Evolutionary conservation across 352 stramenopile species (phyloP), one percentile per base, ranked within the genome.

Genomic region (Pythium rishiriense): DNA sequence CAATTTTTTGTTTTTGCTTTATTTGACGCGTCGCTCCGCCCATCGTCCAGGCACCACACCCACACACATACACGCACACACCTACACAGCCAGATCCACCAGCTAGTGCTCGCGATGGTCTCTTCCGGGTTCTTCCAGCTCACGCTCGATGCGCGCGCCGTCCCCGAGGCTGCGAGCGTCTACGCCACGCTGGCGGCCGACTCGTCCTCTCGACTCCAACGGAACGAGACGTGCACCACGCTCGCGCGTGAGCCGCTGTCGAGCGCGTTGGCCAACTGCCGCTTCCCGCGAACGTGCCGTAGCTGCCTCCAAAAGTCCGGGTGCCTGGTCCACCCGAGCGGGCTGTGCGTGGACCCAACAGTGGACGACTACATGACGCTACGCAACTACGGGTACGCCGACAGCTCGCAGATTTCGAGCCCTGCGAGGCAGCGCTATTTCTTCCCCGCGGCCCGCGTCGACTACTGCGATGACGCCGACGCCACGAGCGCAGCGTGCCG

Each of bases 291-390:
- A n/a, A 57, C 60, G 19, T 67, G 60, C 42, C 37, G 28, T 1
- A 67, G 60, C 46, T 67, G 60, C 37, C 33, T 67, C 9, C 29
- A 56, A 21, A 67, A 58, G 31, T 17, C 11, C 10, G 51, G 60
- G 12, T 67, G 60, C 35, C 37, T 62, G 41, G 24, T 67, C 12
- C 24, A 48, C 19, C 17, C 31, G 14, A 25, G 29, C 15, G 54
- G 46, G 21, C 45, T n/a, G 10, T 67, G 60, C 35, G 43, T 35
- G 19, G 51, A 49, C 21, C 11, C 51, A 9, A 4, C 24, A 1
- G 28, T 21, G 51, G 48, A 24, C 33, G 51, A 42, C 19, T 46
- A 28, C 22, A 9, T 24, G 21, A 35, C n/a, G 31, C 22, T 21
- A 9, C 21, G 17, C 47, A 25, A 53, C 47, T 53, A 37, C 15